A percentile compares a stretch with the other conserved stretches of the same genome.
These are phyloP conservation scores for Trichoderma sp. DNA, from an alignment of 2,329 filamentous ascomycete species.

Conservation along the genomic window DNA sequence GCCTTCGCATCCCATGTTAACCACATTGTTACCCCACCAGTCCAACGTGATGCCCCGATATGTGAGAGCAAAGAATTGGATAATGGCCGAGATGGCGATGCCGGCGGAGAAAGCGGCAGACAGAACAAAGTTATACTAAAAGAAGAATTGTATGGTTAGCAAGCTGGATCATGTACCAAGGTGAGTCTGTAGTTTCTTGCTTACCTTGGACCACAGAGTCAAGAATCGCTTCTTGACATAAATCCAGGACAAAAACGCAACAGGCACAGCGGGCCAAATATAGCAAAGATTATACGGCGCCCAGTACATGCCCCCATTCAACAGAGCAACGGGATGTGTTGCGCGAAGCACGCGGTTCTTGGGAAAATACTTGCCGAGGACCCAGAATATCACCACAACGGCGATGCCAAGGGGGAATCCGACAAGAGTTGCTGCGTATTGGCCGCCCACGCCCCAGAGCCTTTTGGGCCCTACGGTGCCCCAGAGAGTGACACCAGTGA, in stretches of 20 bases:
- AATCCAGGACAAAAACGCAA: slow-evolving; percentile 48
- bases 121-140: slow-evolving; percentile 47
- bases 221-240: slow-evolving; percentile 45
- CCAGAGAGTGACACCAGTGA: slow-evolving; percentile 40
- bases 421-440: slow-evolving; percentile 35
- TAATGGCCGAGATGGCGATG: slow-evolving; percentile 40
- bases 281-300: slow-evolving; percentile 47
- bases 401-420: slow-evolving; percentile 41
- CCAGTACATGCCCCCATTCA: slow-evolving; percentile 40
- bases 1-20: slow-evolving; percentile 25
- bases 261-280: slow-evolving; percentile 45
- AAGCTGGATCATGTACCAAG: neutral
- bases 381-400: slow-evolving; percentile 37
- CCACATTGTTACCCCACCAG: slow-evolving; percentile 45
- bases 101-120: slow-evolving; percentile 42
- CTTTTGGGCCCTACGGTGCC: slow-evolving; percentile 38
- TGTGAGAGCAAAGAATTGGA: slow-evolving; percentile 44
- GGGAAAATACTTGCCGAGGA: slow-evolving; percentile 34
- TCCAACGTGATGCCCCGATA: slow-evolving; percentile 30
- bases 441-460: slow-evolving; percentile 35
- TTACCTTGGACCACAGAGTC: slow-evolving; percentile 47
- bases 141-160: neutral
- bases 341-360: slow-evolving; percentile 36
- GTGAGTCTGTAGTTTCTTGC: neutral
- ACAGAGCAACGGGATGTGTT: slow-evolving; percentile 42